Evolutionary conservation across 305 asterid species (phyloP).

Genomic region (Solanum hybrid): DNA sequence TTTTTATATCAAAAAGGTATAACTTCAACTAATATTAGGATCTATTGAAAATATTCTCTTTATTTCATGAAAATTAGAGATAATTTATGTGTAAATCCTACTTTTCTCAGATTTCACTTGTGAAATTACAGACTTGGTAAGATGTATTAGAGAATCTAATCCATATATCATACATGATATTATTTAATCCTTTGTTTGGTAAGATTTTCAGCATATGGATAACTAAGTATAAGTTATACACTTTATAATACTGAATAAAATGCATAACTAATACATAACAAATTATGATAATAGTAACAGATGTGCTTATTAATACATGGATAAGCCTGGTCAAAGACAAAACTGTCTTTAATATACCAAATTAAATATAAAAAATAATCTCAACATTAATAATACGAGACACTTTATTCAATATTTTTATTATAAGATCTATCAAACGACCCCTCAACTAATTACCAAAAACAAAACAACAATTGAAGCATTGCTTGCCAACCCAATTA

Average conservation of each 20-base stretch:
- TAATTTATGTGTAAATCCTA: neutral
- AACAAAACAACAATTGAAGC: neutral
- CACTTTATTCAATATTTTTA: neutral
- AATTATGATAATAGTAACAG: neutral
- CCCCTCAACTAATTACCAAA: neutral
- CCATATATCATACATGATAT: neutral
- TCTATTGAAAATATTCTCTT: neutral
- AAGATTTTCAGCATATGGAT: neutral
- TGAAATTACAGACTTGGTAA: no score
- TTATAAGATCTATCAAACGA: neutral
- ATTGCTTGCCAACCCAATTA: neutral
- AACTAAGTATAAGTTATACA: neutral
- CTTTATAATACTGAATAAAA: neutral
- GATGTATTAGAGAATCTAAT: neutral
- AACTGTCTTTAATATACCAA: neutral
- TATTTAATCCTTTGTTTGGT: neutral
- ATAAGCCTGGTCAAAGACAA: neutral
- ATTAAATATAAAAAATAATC: neutral
- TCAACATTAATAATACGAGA: neutral
- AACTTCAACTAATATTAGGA: neutral
- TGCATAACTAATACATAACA: neutral
- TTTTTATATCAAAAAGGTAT: neutral
- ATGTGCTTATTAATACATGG: neutral
- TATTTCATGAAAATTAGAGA: neutral
- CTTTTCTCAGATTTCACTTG: neutral